phyloP scores from a whole-genome alignment of 1,284 basidiomycete species.

The Heterobasidion irregulare region DNA sequence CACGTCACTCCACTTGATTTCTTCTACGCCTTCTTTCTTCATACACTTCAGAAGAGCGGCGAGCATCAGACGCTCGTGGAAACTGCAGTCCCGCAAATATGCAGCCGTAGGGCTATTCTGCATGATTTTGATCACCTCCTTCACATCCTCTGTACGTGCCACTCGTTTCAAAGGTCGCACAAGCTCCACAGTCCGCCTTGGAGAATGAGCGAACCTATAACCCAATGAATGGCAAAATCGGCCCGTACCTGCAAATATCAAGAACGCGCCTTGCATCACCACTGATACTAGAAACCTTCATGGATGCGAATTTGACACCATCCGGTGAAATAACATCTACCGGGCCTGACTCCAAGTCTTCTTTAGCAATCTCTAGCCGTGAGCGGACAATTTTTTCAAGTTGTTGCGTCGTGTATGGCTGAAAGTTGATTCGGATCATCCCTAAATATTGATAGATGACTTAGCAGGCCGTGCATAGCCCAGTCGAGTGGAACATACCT shows the following conservation, averaged over 20 bases:
- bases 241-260: conserved; percentile 77
- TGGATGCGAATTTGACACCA: conserved; percentile 85
- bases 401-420: conserved; percentile 80
- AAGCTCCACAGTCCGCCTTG: conserved; percentile 80
- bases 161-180: conserved; percentile 41
- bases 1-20: conserved; percentile 81
- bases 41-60: conserved; percentile 81
- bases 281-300: conserved; percentile 87
- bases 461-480: not conserved
- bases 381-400: conserved; percentile 84
- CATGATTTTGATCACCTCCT: conserved; percentile 81
- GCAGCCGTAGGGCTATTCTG: conserved; percentile 86
- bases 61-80: conserved; percentile 88
- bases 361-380: conserved; percentile 57
- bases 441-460: conserved; percentile 36
- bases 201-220: not conserved
- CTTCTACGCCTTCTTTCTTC: conserved; percentile 79
- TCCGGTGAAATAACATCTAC: conserved; percentile 63
- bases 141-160: conserved; percentile 71
- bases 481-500: conserved; percentile 40
- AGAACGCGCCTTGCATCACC: conserved; percentile 93
- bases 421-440: conserved; percentile 94
- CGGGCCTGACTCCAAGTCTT: conserved; percentile 31
- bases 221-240: not conserved
- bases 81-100: conserved; percentile 72